phyloP scores from a whole-genome alignment of 2,329 filamentous ascomycete species.

The Metarhizium anisopliae region DNA sequence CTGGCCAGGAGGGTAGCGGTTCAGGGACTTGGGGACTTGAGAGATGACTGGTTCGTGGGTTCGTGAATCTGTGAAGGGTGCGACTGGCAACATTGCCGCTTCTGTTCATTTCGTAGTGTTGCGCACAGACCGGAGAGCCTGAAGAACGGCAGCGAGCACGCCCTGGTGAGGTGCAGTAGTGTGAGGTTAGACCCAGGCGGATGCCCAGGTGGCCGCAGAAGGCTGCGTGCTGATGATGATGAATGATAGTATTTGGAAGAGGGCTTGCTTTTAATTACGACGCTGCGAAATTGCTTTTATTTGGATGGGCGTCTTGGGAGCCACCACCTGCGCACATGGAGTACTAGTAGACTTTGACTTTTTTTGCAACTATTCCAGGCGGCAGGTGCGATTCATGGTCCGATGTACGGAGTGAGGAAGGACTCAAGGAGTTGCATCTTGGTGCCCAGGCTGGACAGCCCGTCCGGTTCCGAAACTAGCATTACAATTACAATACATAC shows the following conservation, averaged over 20 bases:
- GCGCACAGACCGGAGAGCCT: neutral
- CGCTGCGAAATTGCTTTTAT: constrained; percentile 1
- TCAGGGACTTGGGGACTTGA: too few relatives aligned
- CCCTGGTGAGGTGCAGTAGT: neutral
- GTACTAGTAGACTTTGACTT: too few relatives aligned
- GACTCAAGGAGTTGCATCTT: too few relatives aligned
- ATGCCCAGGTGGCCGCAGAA: neutral
- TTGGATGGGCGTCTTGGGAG: neutral
- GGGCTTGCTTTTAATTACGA: neutral
- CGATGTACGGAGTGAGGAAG: neutral
- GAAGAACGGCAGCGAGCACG: neutral
- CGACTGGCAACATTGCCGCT: neutral
- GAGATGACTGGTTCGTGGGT: neutral
- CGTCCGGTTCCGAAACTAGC: too few relatives aligned
- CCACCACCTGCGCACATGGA: neutral
- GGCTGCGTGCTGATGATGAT: neutral
- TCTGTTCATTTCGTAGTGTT: neutral
- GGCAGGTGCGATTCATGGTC: neutral
- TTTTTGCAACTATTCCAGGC: too few relatives aligned
- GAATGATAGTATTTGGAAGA: neutral
- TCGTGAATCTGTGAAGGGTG: neutral
- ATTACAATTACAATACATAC: too few relatives aligned
- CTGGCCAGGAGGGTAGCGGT: neutral
- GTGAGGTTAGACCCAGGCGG: neutral
- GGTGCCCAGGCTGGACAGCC: too few relatives aligned